Evolutionary conservation across 2,329 filamentous ascomycete genomes (phyloP).

Genomic region (Daldinia eschscholtzii): DNA sequence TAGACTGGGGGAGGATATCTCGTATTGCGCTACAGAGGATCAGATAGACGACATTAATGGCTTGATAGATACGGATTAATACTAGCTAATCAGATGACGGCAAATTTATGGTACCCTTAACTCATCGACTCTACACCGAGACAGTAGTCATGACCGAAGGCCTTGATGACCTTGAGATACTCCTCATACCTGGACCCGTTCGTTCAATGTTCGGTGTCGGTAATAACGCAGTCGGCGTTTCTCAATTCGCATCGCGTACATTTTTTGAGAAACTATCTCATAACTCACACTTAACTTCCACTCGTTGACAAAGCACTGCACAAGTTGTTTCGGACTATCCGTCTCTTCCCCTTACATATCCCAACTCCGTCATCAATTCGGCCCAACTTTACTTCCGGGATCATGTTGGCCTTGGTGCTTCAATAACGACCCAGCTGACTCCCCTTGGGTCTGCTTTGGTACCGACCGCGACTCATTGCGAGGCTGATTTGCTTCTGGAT

Average conservation of each 20-base stretch:
- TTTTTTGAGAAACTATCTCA: background rate
- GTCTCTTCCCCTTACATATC: background rate
- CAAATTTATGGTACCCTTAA: background rate
- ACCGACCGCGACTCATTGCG: background rate
- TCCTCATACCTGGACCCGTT: constrained; percentile 15
- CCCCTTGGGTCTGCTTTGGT: background rate
- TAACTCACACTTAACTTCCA: constrained; percentile 15
- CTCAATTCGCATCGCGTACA: constrained; percentile 5
- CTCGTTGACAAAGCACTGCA: constrained; percentile 10
- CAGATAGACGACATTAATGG: background rate
- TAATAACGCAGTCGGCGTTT: background rate
- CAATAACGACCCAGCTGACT: background rate
- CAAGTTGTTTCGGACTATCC: background rate
- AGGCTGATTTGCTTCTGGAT: background rate
- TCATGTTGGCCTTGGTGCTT: background rate
- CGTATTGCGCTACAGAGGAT: background rate
- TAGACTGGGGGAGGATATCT: background rate
- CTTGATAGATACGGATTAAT: background rate
- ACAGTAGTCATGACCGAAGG: background rate
- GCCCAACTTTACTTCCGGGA: background rate
- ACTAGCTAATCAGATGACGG: background rate
- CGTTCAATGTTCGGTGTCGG: constrained; percentile 11
- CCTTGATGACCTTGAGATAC: background rate
- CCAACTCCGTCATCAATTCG: too few species aligned
- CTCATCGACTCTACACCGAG: constrained; percentile 8